These are phyloP conservation scores for Peterozyma xylosa DNA, from an alignment of 805 yeast species.

Conservation along the genomic window DNA sequence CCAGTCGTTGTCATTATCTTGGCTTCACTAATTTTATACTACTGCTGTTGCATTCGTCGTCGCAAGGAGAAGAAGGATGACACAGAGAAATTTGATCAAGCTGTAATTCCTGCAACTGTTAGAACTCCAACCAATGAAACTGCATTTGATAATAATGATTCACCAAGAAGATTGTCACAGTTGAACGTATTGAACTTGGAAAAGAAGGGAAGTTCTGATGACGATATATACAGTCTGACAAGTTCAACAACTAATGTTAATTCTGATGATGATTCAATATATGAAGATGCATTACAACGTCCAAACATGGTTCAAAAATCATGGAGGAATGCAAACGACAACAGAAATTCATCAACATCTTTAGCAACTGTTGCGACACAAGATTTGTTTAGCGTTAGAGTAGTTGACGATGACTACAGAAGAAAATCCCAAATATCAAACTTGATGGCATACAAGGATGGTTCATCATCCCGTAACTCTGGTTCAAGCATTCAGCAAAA, in stretches of 20 bases:
- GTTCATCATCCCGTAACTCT: slow-evolving; percentile 16
- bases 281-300: slow-evolving; percentile 28
- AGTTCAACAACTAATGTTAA: slow-evolving; percentile 51
- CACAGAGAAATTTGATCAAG: slow-evolving; percentile 16
- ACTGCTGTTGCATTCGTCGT: slow-evolving; percentile 49
- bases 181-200: slow-evolving; percentile 46
- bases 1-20: slow-evolving; percentile 51
- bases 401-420: slow-evolving; percentile 53
- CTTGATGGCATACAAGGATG: slow-evolving; percentile 18
- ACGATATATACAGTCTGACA: slow-evolving; percentile 23
- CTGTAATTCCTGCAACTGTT: slow-evolving; percentile 30
- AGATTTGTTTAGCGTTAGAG: slow-evolving; percentile 70
- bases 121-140: slow-evolving; percentile 19
- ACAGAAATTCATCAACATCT: slow-evolving; percentile 63
- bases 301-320: slow-evolving; percentile 27
- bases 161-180: slow-evolving; percentile 34
- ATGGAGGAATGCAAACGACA: slow-evolving; percentile 46
- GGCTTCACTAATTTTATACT: slow-evolving; percentile 39
- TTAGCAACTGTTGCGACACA: slow-evolving; percentile 81
- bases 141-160: slow-evolving; percentile 7
- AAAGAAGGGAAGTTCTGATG: slow-evolving; percentile 23
- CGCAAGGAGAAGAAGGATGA: slow-evolving; percentile 24
- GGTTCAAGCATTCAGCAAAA: slow-evolving; percentile 26
- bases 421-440: slow-evolving; percentile 26
- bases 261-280: slow-evolving; percentile 21